Evolutionary conservation across 345 rosid species (phyloP).

Genomic region (Gossypium turneri): DNA sequence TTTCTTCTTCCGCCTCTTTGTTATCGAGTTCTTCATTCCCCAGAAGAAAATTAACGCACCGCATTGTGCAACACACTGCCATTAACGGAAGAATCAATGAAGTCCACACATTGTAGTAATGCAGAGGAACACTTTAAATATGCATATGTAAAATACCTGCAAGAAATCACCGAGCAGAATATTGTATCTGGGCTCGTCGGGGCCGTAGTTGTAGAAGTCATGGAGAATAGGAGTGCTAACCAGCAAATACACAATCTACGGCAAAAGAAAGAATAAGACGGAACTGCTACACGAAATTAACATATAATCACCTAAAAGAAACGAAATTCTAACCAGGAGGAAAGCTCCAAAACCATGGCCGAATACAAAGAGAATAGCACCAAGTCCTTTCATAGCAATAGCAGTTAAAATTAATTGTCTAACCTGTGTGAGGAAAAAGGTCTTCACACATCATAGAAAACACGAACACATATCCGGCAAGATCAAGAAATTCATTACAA

Average conservation of each 20-base stretch:
- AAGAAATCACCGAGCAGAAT: conserved; percentile 55
- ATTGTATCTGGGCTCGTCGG: conserved; percentile 34
- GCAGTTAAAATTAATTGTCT: conserved; percentile 39
- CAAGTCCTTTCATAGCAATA: conserved; percentile 59
- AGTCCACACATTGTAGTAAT: background rate
- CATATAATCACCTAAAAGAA: background rate
- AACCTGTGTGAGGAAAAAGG: conserved; percentile 34
- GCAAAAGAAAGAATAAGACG: background rate
- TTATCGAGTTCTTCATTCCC: conserved; percentile 79
- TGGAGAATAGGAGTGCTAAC: conserved; percentile 59
- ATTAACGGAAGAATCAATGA: conserved; percentile 1
- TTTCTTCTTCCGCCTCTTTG: conserved; percentile 64
- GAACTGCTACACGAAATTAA: too few relatives aligned
- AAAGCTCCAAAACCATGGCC: conserved; percentile 29
- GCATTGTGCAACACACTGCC: conserved; percentile 69
- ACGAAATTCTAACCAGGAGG: background rate
- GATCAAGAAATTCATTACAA: background rate
- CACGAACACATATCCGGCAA: background rate
- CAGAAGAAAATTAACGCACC: conserved; percentile 86
- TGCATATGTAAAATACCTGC: conserved; percentile 42
- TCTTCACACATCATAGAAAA: background rate
- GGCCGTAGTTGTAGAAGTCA: conserved; percentile 79
- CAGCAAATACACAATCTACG: conserved; percentile 59
- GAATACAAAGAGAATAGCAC: conserved; percentile 75
- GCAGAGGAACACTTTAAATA: background rate